Conservation (phyloP, 106 monocot species). For the Apostasia shenzhenica region DNA sequence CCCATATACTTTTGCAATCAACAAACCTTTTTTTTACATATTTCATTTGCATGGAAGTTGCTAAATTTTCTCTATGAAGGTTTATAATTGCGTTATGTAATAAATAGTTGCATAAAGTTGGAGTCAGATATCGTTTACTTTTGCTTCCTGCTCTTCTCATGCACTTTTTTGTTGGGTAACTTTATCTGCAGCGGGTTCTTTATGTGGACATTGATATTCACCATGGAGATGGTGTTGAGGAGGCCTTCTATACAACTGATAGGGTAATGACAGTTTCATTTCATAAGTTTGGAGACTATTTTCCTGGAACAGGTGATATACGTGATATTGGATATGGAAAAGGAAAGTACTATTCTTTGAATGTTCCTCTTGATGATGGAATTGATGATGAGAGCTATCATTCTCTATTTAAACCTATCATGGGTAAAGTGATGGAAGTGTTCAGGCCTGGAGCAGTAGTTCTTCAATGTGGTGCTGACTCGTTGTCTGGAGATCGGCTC, state of each 20-base stretch:
- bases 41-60: too few species aligned
- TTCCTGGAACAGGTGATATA: constrained; percentile 67
- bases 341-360: constrained; percentile 67
- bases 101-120: too few species aligned
- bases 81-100: too few species aligned
- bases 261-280: constrained; percentile 79
- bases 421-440: constrained; percentile 71
- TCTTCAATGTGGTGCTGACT: constrained; percentile 75
- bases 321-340: constrained; percentile 54
- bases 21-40: too few species aligned
- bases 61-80: too few species aligned
- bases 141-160: not conserved
- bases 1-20: too few species aligned
- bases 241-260: constrained; percentile 75
- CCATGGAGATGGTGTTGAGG: constrained; percentile 76
- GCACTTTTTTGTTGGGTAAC: not conserved
- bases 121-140: not conserved
- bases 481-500: constrained; percentile 57
- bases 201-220: constrained; percentile 81
- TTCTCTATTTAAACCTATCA: constrained; percentile 66
- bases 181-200: constrained; percentile 42
- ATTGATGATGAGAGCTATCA: constrained; percentile 80
- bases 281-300: constrained; percentile 74
- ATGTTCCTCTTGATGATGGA: constrained; percentile 74
- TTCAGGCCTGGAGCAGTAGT: constrained; percentile 66